Evolutionary conservation across 1,139 yeast genomes (phyloP).

Genomic region (Blastobotrys serpentis): DNA sequence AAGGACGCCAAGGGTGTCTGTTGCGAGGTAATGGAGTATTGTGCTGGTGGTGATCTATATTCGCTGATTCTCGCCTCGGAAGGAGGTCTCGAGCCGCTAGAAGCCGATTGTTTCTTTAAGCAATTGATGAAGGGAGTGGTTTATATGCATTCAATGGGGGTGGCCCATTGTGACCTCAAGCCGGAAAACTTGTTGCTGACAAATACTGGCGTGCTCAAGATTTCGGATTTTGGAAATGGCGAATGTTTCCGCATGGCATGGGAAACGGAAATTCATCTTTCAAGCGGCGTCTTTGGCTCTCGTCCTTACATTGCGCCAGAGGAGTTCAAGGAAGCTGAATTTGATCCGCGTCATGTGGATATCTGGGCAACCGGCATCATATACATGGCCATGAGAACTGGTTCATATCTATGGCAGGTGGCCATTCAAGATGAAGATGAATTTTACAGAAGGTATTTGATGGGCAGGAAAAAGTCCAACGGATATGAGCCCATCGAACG

Average conservation of each 20-base stretch:
- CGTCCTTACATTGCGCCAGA: conserved; percentile 97
- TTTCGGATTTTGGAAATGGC: conserved; percentile 94
- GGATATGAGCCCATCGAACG: conserved; percentile 92
- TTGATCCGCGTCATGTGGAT: conserved; percentile 90
- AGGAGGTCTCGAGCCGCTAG: conserved; percentile 69
- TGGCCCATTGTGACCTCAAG: conserved; percentile 89
- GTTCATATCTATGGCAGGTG: conserved; percentile 86
- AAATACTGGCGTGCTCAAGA: conserved; percentile 74
- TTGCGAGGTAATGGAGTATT: conserved; percentile 95
- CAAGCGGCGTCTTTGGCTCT: conserved; percentile 87
- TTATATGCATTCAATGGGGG: conserved; percentile 97
- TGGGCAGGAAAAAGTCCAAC: conserved; percentile 70
- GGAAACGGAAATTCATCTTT: conserved; percentile 82
- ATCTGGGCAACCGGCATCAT: conserved; percentile 97
- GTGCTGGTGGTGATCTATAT: conserved; percentile 92
- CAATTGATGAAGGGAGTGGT: conserved; percentile 88
- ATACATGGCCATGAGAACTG: conserved; percentile 98
- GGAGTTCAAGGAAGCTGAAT: conserved; percentile 70
- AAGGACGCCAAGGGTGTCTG: conserved; percentile 91
- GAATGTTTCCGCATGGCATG: conserved; percentile 97
- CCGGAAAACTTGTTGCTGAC: conserved; percentile 89
- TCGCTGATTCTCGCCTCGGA: conserved; percentile 83
- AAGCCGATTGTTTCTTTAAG: conserved; percentile 94
- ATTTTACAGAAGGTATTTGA: conserved; percentile 69
- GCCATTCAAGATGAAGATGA: conserved; percentile 76